These are phyloP conservation scores for Scutellaria galericulata DNA, from an alignment of 257 asterid genomes.

Conservation along the genomic window DNA sequence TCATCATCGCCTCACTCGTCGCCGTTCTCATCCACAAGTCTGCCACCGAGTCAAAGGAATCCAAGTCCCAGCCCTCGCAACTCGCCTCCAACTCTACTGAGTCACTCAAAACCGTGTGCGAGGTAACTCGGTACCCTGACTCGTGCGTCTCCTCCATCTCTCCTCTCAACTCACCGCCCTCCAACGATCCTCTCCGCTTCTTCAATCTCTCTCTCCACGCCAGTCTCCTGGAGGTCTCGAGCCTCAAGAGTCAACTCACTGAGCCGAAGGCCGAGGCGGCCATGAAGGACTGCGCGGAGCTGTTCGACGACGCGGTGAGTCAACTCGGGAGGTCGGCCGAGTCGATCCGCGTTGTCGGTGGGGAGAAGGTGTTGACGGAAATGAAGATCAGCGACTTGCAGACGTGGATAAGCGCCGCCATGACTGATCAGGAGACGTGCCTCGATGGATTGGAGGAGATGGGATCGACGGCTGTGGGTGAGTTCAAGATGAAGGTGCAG, in stretches of 20 bases:
- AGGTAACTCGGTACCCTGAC: constrained; percentile 78
- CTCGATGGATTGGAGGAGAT: constrained; percentile 74
- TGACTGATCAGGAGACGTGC: constrained; percentile 87
- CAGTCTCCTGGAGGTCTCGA: constrained; percentile 43
- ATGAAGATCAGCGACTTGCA: constrained; percentile 64
- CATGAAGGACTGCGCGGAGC: constrained; percentile 61
- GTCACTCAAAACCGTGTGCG: constrained; percentile 67
- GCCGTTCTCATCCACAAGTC: constrained; percentile 46
- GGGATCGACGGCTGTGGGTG: constrained; percentile 63
- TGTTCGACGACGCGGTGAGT: constrained; percentile 73
- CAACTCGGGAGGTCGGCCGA: constrained; percentile 62
- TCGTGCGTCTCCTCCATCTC: constrained; percentile 73
- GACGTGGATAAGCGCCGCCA: constrained; percentile 91
- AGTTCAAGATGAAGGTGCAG: constrained; percentile 66
- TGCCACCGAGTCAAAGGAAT: constrained; percentile 43
- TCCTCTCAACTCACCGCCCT: constrained; percentile 55
- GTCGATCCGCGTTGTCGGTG: constrained; percentile 49
- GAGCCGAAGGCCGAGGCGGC: constrained; percentile 55
- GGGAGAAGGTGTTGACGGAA: constrained; percentile 60
- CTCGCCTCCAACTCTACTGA: constrained; percentile 51
- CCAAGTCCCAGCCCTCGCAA: constrained; percentile 38
- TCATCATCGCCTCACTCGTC: constrained; percentile 44
- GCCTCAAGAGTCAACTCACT: constrained; percentile 40
- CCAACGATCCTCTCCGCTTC: constrained; percentile 60
- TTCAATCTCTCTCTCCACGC: constrained; percentile 77